Percentiles rank a stretch among this genome's conserved stretches.
These are phyloP conservation scores for Dioscorea zingiberensis DNA, from an alignment of 106 monocot genomes.

Conservation along the genomic window DNA sequence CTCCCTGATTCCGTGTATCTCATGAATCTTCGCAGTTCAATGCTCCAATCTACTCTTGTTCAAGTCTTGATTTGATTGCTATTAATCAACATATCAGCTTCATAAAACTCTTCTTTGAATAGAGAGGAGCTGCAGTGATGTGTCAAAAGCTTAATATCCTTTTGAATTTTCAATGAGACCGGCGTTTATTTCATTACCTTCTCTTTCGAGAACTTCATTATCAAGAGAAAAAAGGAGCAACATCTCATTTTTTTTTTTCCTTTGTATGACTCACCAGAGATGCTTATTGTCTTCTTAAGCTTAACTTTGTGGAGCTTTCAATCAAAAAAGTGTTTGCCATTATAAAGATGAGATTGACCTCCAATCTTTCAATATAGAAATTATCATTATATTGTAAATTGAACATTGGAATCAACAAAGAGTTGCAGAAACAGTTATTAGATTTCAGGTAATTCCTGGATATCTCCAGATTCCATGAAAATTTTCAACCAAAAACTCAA, in stretches of 20 bases:
- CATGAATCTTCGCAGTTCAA: not conserved
- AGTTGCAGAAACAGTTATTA: not conserved
- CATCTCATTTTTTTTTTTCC: too few species aligned
- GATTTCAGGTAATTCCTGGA: slow-evolving; percentile 5
- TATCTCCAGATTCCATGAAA: slow-evolving; percentile 16
- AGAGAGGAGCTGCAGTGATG: too few species aligned
- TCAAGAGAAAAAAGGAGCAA: too few species aligned
- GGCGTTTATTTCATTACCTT: too few species aligned
- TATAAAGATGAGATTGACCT: not conserved
- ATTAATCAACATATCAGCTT: too few species aligned
- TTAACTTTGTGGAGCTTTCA: not conserved
- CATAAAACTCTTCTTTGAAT: too few species aligned
- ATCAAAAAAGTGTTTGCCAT: not conserved
- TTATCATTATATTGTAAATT: not conserved
- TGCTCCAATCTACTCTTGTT: not conserved
- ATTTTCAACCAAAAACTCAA: slow-evolving; percentile 26
- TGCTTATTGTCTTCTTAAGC: too few species aligned
- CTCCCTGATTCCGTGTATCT: not conserved
- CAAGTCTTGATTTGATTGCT: not conserved
- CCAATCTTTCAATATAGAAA: not conserved
- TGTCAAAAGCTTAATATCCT: too few species aligned
- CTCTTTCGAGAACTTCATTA: too few species aligned
- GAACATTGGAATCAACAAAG: not conserved
- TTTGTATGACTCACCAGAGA: too few species aligned
- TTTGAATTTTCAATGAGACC: too few species aligned